A percentile compares a stretch with the other conserved stretches of the same genome.
Evolutionary conservation across 2,329 filamentous ascomycete species (phyloP).

Genomic region (Phaeosphaeriaceae sp.): DNA sequence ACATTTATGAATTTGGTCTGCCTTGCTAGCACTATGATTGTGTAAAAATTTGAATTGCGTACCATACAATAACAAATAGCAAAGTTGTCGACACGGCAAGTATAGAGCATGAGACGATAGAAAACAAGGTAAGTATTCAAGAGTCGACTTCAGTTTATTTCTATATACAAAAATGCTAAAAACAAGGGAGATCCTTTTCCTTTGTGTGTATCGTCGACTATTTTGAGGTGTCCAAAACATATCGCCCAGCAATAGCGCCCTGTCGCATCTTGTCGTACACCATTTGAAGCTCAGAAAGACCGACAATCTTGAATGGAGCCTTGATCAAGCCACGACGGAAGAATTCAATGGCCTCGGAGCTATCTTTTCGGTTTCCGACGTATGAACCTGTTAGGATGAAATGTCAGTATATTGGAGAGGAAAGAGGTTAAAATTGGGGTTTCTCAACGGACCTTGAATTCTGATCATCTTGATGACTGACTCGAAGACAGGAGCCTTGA

Average conservation of each 20-base stretch:
- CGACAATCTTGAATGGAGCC: constrained; percentile 83
- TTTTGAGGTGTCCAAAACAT: constrained; percentile 72
- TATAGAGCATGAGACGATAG: too few relatives aligned
- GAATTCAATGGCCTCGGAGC: constrained; percentile 89
- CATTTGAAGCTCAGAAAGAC: constrained; percentile 76
- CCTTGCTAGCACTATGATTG: too few relatives aligned
- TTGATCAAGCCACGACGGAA: constrained; percentile 83
- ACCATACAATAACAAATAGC: too few relatives aligned
- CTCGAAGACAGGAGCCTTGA: constrained; percentile 86
- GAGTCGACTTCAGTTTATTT: too few relatives aligned
- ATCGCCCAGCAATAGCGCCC: constrained; percentile 76
- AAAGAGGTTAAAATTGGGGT: too few relatives aligned
- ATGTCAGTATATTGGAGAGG: too few relatives aligned
- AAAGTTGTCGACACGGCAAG: too few relatives aligned
- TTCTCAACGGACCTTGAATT: constrained; percentile 67
- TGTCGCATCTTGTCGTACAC: constrained; percentile 76
- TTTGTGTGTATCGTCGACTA: constrained; percentile 16
- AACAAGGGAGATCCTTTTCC: not conserved
- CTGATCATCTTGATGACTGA: constrained; percentile 88
- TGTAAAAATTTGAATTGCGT: too few relatives aligned
- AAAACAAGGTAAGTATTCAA: too few relatives aligned
- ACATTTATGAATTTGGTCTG: too few relatives aligned
- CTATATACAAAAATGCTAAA: not conserved
- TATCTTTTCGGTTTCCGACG: constrained; percentile 90
- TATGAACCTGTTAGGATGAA: constrained; percentile 62